Evolutionary conservation across 352 stramenopile genomes (phyloP), one percentile per base, ranked within the genome.

Genomic region (Phytophthora boehmeriae): DNA sequence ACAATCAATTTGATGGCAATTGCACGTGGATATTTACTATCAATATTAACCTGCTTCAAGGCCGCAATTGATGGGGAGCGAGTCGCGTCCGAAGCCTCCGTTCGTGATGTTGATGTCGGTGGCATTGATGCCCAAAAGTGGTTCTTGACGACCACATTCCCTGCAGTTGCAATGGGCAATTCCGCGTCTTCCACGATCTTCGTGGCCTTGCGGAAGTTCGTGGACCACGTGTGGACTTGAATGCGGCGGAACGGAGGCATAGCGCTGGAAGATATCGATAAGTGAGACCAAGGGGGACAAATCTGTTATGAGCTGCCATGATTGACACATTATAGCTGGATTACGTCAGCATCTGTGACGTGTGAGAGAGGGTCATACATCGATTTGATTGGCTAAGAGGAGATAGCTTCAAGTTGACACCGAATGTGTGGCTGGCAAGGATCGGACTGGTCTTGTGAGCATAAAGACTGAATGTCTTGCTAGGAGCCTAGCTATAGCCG

Each of bases 51-150:
- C 52, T 60, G 39, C 54, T 25, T 61, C 54, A 3, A 61, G 43
- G 17, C 54, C 54, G 43, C 54, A 61, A 16, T 19, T 23, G 19
- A 54, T 38, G 2, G 54, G 54, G 8, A 53, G 32, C 17, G 43
- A 35, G 19, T 30, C 19, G 42, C 30, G 27, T 10, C 39, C 39
- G 66, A 76, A 80, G 16, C 28, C 58, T 54, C 63, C 75, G 60
- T 77, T 78, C 20, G 74, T 80, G 22, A 78, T 44, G 61, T 72
- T 78, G 54, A 83, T 57, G 53, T 80, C 68, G 17, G 71, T 75
- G 23, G 64, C 71, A 32, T 80, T 80, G 55, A 80, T 75, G 25
- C 71, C 71, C 23, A 78, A 42, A 58, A 78, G 56, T 71, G 56
- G 47, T 64, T 64, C 47, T 58, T 58, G 23, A 64, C 56, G 20